Evolutionary conservation across 1,139 yeast species (phyloP), one percentile per base, ranked within the genome.

Genomic region (Blastobotrys proliferans): DNA sequence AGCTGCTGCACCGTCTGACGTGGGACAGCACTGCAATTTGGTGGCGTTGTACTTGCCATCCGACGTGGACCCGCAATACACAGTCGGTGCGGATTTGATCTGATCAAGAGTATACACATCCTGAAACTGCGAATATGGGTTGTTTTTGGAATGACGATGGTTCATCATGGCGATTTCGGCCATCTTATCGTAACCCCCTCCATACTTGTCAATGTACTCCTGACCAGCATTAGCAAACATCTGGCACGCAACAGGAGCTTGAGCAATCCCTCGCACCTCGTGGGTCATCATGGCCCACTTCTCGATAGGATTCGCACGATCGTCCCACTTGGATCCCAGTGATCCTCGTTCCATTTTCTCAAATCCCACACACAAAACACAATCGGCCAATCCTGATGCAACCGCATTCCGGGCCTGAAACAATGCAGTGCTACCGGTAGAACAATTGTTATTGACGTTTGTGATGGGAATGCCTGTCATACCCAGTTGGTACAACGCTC

Each of bases 1-100:
- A 31, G 94, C 94, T 48, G 94, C 94, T 64, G 83, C 94, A 65
- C 95, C 95, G 62, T 86, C 95, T 57, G 61, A 56, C 4, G 63
- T 59, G 11, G 63, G 63, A 41, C 62, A 59, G 43, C 62, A 58
- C 42, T 58, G 59, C 11, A 59, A 52, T 41, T 55, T 57, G 21
- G 62, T 55, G 24, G 56, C 50, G 9, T 30, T 30, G 18, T 36
- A 36, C 13, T 32, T 27, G 18, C 38, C 37, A 14, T 26, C 34
- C 6, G 19, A 18, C 4, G 14, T 17, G 14, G 31, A 16, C 10
- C 53, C 49, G 24, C 56, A 55, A 41, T 55, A 57, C 19, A 58
- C 52, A 30, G 31, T 31, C 9, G 62, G 59, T 6, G 62, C 51
- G 31, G 45, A 35, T 38, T 55, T 54, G 44, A 59, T 51, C 45